Percentiles rank a stretch among this genome's conserved stretches.
Conservation (phyloP, 371 early-diverging fungal genomes). For the Entomophthora muscae region DNA sequence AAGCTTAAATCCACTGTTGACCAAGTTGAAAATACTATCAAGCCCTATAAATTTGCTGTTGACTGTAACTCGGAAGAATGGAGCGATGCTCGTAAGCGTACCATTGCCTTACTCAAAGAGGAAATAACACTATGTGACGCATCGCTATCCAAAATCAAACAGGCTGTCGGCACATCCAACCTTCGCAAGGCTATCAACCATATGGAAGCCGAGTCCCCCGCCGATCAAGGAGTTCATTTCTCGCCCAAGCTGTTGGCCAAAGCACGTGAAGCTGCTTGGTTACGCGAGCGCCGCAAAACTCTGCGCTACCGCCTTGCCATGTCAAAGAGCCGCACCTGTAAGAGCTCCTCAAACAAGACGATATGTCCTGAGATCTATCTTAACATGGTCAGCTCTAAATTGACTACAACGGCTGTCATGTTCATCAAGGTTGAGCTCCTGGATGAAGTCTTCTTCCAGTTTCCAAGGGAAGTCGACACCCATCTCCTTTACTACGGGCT, state of each 20-base stretch:
- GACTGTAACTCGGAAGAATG: conserved; percentile 85
- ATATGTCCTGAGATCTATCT: conserved; percentile 88
- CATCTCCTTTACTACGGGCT: conserved; percentile 51
- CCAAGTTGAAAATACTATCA: conserved; percentile 95
- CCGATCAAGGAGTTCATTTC: conserved; percentile 21
- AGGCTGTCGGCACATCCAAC: conserved; percentile 55
- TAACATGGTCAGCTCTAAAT: conserved; percentile 76
- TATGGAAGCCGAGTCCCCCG: conserved; percentile 24
- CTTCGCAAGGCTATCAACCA: conserved; percentile 65
- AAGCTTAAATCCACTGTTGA: conserved; percentile 79
- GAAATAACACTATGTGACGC: conserved; percentile 56
- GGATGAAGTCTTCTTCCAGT: conserved; percentile 93
- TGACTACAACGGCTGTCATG: conserved; percentile 85
- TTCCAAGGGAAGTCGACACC: conserved; percentile 85
- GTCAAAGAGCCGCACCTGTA: conserved; percentile 58
- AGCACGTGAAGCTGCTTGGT: conserved; percentile 56
- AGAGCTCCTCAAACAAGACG: conserved; percentile 50
- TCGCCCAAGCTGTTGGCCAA: conserved; percentile 54
- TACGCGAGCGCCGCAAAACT: conserved; percentile 52
- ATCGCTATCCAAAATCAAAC: conserved; percentile 49
- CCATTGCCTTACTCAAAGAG: conserved; percentile 51
- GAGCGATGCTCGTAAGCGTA: conserved; percentile 66
- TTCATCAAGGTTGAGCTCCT: conserved; percentile 91
- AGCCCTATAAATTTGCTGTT: conserved; percentile 93
- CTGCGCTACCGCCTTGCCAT: conserved; percentile 66